These are phyloP conservation scores for Hirsutella thompsonii DNA, from an alignment of 2,329 filamentous ascomycete species.

Conservation along the genomic window DNA sequence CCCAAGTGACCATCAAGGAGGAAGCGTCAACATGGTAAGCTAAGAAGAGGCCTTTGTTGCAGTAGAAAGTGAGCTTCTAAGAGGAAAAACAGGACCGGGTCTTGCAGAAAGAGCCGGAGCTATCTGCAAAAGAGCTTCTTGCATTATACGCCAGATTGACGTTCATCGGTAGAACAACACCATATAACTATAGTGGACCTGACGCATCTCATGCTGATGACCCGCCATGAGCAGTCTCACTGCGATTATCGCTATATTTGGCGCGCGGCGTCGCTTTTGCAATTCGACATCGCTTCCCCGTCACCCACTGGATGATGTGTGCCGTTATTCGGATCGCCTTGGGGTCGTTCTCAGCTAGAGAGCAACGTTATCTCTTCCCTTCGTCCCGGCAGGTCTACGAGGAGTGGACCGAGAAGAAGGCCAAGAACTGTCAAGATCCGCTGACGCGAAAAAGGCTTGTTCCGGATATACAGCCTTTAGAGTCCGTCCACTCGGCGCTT, in stretches of 20 bases:
- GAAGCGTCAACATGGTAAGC: too few relatives aligned
- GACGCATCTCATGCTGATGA: too few relatives aligned
- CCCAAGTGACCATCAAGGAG: too few relatives aligned
- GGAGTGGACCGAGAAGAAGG: constrained; percentile 11
- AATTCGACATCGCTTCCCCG: constrained; percentile 6
- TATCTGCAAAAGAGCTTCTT: too few relatives aligned
- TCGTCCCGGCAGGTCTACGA: constrained; percentile 10
- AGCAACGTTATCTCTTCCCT: constrained; percentile 11
- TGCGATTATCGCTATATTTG: constrained; percentile 3
- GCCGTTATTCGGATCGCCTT: constrained; percentile 8
- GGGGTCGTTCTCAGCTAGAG: constrained; percentile 8
- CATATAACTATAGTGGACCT: too few relatives aligned
- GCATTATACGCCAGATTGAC: constrained; percentile 8
- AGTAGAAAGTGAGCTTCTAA: too few relatives aligned
- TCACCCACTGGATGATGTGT: constrained; percentile 6
- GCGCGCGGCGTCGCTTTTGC: constrained; percentile 7
- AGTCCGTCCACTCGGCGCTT: constrained; percentile 7
- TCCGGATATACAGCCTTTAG: constrained; percentile 9
- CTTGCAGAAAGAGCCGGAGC: too few relatives aligned
- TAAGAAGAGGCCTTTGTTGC: too few relatives aligned
- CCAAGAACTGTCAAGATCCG: constrained; percentile 1
- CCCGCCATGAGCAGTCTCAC: constrained; percentile 3
- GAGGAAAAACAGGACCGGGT: too few relatives aligned
- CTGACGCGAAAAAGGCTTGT: constrained; percentile 6
- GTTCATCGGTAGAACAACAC: constrained; percentile 46